Conservation (phyloP, 169 alveolate genomes). For the Sarcocystis neurona region DNA sequence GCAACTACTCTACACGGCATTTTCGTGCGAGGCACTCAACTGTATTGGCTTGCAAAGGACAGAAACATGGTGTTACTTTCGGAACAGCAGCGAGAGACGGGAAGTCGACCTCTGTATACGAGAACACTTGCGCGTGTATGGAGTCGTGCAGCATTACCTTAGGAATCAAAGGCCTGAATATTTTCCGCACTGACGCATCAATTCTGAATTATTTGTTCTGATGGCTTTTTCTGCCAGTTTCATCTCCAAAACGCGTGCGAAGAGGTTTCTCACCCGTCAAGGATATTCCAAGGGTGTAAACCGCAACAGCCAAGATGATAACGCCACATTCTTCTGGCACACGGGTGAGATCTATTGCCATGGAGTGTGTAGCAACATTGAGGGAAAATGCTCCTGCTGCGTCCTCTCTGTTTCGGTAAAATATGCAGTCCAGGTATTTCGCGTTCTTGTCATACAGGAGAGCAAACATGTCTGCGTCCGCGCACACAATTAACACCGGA, state of each 20-base stretch:
- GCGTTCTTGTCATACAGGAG: conserved; percentile 47
- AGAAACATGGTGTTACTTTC: too few species aligned
- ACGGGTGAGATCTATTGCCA: conserved; percentile 53
- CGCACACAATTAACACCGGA: not conserved
- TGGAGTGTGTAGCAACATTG: conserved; percentile 50
- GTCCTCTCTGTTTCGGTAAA: conserved; percentile 66
- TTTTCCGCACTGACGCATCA: not conserved
- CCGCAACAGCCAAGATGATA: conserved; percentile 62
- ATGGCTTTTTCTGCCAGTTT: not conserved
- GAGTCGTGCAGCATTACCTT: not conserved
- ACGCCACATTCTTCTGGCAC: conserved; percentile 59
- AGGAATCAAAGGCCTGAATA: not conserved
- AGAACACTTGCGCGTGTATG: not conserved
- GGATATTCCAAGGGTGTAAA: conserved; percentile 62
- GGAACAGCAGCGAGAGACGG: not conserved
- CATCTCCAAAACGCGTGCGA: not conserved
- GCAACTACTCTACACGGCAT: too few species aligned
- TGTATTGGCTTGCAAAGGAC: too few species aligned
- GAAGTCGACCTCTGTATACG: not conserved
- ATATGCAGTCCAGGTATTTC: conserved; percentile 61
- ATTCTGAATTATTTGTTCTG: not conserved
- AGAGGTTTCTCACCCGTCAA: conserved; percentile 38
- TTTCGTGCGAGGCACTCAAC: too few species aligned
- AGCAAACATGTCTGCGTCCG: conserved; percentile 60
- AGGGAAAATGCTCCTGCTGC: conserved; percentile 62